phyloP scores from a whole-genome alignment of 2,329 filamentous ascomycete species.

The Fusarium liriodendri region DNA sequence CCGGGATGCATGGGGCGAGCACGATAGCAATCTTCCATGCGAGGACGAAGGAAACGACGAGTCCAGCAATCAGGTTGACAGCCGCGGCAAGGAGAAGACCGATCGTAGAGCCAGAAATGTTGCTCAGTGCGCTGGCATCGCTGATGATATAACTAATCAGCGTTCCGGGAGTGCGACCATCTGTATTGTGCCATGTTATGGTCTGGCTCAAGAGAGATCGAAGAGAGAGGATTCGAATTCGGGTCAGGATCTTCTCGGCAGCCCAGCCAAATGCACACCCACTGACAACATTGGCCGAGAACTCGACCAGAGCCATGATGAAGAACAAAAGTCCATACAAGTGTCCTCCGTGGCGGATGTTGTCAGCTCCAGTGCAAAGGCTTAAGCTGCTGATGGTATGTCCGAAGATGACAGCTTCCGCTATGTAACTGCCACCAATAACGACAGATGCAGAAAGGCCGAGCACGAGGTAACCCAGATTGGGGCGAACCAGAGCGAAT shows the following conservation, averaged over 20 bases:
- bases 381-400: conserved; percentile 53
- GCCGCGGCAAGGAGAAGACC: conserved; percentile 73
- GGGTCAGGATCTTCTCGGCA: conserved; percentile 67
- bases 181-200: conserved; percentile 75
- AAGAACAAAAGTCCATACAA: conserved; percentile 66
- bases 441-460: conserved; percentile 50
- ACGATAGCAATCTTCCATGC: conserved; percentile 73
- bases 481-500: conserved; percentile 49
- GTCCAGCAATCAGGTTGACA: conserved; percentile 62
- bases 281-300: conserved; percentile 66
- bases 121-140: conserved; percentile 71
- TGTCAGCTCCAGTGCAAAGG: conserved; percentile 32
- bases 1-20: conserved; percentile 74
- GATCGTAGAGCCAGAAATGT: conserved; percentile 74
- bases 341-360: conserved; percentile 49
- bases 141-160: conserved; percentile 75
- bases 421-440: conserved; percentile 63
- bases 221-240: conserved; percentile 55
- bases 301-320: conserved; percentile 57
- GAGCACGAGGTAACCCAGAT: conserved; percentile 21
- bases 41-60: conserved; percentile 65
- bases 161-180: conserved; percentile 58
- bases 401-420: conserved; percentile 63
- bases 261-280: conserved; percentile 50
- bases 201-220: conserved; percentile 72